phyloP scores from a whole-genome alignment of 2,329 filamentous ascomycete genomes.

The Botrytis aclada region DNA sequence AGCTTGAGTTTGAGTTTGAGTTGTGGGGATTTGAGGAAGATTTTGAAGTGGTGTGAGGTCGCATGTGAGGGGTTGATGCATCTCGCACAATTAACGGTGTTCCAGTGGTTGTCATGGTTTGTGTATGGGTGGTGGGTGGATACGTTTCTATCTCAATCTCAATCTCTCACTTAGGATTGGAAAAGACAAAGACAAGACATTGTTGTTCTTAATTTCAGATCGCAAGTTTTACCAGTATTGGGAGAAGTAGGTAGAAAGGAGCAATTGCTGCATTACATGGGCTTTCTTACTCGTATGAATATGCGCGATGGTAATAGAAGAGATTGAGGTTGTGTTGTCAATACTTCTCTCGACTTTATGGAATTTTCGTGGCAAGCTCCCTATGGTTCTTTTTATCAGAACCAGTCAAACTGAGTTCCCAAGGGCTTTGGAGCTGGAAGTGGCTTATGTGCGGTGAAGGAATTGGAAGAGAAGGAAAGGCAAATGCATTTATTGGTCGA shows the following conservation, averaged over 20 bases:
- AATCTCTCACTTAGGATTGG: neutral
- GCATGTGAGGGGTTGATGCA: conserved; percentile 16
- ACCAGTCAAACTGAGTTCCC: neutral
- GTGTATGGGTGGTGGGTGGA: conserved; percentile 12
- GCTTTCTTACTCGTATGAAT: conserved; percentile 7
- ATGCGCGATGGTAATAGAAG: neutral
- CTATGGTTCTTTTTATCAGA: conserved; percentile 11
- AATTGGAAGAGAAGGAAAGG: neutral
- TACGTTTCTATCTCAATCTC: neutral
- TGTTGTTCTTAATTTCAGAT: neutral
- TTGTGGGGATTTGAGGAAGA: conserved; percentile 6
- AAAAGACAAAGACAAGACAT: neutral
- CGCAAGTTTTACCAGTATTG: conserved; percentile 2
- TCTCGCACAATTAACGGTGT: conserved; percentile 10
- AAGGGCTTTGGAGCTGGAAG: conserved; percentile 24
- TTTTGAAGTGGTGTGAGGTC: conserved; percentile 19
- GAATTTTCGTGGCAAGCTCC: conserved; percentile 16
- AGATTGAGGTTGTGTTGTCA: conserved; percentile 11
- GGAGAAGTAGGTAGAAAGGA: neutral
- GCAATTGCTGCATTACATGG: conserved; percentile 10
- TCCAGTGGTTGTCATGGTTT: conserved; percentile 13
- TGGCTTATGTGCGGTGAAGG: conserved; percentile 29
- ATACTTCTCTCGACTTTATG: neutral
- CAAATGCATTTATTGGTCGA: neutral
- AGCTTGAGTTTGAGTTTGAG: neutral